phyloP scores from a whole-genome alignment of 148 eudicot genomes.

The Spergularia bocconei region DNA sequence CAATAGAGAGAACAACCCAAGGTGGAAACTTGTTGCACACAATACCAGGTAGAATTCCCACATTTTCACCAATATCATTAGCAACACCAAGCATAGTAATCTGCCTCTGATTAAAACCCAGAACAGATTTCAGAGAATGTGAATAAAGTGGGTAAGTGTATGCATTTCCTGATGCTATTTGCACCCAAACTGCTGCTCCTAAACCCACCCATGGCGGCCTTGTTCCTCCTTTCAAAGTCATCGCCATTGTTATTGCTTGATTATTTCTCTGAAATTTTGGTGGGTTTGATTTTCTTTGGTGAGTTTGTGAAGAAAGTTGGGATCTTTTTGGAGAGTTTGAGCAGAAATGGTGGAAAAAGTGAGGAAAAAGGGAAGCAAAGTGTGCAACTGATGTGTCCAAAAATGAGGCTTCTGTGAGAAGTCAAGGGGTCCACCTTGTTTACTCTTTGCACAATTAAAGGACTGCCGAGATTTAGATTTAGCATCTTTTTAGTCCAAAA shows the following conservation, averaged over 20 bases:
- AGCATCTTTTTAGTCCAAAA: no score
- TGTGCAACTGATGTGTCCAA: no score
- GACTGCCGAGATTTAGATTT: no score
- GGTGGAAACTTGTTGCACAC: constrained; percentile 63
- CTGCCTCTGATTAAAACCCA: constrained; percentile 65
- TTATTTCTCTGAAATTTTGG: not conserved
- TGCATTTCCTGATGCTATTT: constrained; percentile 65
- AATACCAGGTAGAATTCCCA: constrained; percentile 63
- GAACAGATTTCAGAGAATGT: constrained; percentile 58
- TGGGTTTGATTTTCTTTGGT: no score
- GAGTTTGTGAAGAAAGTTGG: no score
- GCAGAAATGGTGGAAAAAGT: not conserved
- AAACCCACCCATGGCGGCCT: constrained; percentile 88
- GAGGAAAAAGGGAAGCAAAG: not conserved
- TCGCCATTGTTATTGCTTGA: constrained; percentile 20
- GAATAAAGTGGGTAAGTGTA: constrained; percentile 73
- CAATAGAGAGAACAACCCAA: constrained; percentile 63
- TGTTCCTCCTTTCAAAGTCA: constrained; percentile 47
- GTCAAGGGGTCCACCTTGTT: no score
- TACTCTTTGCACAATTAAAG: no score
- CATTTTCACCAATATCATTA: constrained; percentile 70
- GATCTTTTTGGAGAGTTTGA: not conserved
- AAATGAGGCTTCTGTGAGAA: no score
- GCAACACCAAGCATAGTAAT: constrained; percentile 82
- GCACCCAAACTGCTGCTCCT: constrained; percentile 65